Evolutionary conservation across 176 grass and related monocot species (phyloP), one percentile per base, ranked within the genome.

Genomic region (Rhipidocladum racemiflorum): DNA sequence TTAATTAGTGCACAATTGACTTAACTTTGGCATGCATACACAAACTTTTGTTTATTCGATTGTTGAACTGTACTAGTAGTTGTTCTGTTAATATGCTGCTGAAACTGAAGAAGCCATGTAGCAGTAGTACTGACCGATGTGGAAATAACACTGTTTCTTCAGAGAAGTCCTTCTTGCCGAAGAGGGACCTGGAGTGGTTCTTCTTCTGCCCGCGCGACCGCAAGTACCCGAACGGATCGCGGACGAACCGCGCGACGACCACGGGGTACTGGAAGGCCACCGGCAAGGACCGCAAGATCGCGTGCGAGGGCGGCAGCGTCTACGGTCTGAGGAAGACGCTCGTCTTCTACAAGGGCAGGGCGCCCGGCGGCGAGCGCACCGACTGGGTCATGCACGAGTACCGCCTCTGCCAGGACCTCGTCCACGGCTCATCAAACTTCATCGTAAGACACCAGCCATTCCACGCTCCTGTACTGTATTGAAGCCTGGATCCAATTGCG

Each of bases 331-430:
- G 97, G 72, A 99, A 99, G 85, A 99, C 97, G 40, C 93, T 99
- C 15, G 97, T 99, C 55, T 99, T 99, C 88, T 99, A 99, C 82
- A 56, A 60, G 49, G 97, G 97, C 28, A 55, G 97, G 28, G 97
- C 97, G 3, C 97, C 97, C n/a, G 97, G 97, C 57, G 97, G 97
- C 76, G 89, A 95, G 75, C 85, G 97, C 75, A 96, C 97, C 24
- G 85, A 96, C 85, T 99, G 97, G 97, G 90, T 96, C 79, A 99
- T 99, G 97, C 97, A 99, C 32, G 97, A 99, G 87, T 99, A 99
- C 81, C 89, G 97, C 3, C 87, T 99, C 74, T 99, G 97, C 64
- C 90, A 96, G 85, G 90, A 96, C 81, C 74, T 93, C 53, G 60
- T 62, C 29, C 92, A 93, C 46, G 91, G 97, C 87, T 89, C 89